These are phyloP conservation scores for Fusarium circinatum DNA, from an alignment of 2,329 filamentous ascomycete species.

Conservation along the genomic window DNA sequence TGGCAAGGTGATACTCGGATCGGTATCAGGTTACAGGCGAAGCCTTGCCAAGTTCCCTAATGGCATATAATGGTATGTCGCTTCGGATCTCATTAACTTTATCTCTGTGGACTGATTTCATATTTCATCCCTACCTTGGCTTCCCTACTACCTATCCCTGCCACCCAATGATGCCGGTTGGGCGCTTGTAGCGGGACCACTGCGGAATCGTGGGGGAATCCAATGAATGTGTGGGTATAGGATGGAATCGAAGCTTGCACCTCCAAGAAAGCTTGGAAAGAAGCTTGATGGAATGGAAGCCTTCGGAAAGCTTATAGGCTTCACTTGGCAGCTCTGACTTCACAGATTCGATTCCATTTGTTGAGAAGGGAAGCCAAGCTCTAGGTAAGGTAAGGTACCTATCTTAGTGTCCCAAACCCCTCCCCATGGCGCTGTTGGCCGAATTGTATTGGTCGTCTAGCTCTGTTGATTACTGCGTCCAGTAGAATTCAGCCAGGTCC, in stretches of 20 bases:
- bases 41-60: neutral
- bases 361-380: neutral
- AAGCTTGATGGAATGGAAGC: neutral
- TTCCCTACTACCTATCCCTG: neutral
- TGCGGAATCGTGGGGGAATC: neutral
- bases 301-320: neutral
- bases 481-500: constrained; percentile 13
- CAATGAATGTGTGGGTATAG: neutral
- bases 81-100: neutral
- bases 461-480: neutral
- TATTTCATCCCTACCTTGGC: neutral
- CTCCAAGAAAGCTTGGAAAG: neutral
- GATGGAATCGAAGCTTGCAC: neutral
- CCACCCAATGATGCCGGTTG: neutral
- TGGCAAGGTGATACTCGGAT: constrained; percentile 29
- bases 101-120: neutral
- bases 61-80: neutral
- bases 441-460: constrained; percentile 7
- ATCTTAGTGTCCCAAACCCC: constrained; percentile 5
- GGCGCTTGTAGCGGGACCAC: neutral
- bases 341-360: neutral
- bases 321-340: neutral
- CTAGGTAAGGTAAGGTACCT: neutral
- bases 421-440: constrained; percentile 9
- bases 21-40: constrained; percentile 16